Conservation (phyloP, 768 basidiomycete genomes). For the Leccinum sublutescens region DNA sequence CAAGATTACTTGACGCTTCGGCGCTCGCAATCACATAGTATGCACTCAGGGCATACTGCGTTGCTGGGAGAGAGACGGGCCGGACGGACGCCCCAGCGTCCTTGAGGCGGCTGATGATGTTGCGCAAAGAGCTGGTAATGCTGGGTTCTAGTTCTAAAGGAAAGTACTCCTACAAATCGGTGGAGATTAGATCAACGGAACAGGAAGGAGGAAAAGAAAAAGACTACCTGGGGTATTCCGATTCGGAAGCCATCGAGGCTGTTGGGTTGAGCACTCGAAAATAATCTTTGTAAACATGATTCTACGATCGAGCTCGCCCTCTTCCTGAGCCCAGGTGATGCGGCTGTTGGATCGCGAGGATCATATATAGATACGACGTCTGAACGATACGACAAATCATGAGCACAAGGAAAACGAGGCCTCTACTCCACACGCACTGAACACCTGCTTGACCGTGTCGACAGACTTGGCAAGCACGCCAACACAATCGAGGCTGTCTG, state of each 20-base stretch:
- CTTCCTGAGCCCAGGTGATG: slow-evolving; percentile 38
- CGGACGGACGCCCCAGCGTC: slow-evolving; percentile 62
- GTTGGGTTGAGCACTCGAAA: background rate
- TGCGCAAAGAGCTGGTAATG: slow-evolving; percentile 46
- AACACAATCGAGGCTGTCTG: too few species aligned
- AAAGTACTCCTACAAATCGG: slow-evolving; percentile 65
- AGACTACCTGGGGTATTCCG: slow-evolving; percentile 68
- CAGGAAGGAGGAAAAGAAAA: background rate
- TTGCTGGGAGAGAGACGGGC: slow-evolving; percentile 71
- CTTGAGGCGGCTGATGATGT: slow-evolving; percentile 41
- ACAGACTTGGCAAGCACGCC: too few species aligned
- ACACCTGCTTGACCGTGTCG: too few species aligned
- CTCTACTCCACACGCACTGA: too few species aligned
- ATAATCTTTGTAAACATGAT: background rate
- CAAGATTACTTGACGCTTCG: slow-evolving; percentile 90
- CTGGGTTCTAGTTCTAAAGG: slow-evolving; percentile 57
- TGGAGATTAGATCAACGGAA: background rate
- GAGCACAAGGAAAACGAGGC: too few species aligned
- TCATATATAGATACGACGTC: slow-evolving; percentile 50
- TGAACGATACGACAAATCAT: slow-evolving; percentile 6
- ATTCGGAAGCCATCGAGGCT: slow-evolving; percentile 57
- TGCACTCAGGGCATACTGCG: slow-evolving; percentile 76
- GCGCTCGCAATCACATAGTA: slow-evolving; percentile 97
- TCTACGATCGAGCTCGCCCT: slow-evolving; percentile 33
- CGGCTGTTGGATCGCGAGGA: slow-evolving; percentile 71